Evolutionary conservation across 371 early-diverging fungal genomes (phyloP).

Genomic region (Paraphysoderma sedebokerense): DNA sequence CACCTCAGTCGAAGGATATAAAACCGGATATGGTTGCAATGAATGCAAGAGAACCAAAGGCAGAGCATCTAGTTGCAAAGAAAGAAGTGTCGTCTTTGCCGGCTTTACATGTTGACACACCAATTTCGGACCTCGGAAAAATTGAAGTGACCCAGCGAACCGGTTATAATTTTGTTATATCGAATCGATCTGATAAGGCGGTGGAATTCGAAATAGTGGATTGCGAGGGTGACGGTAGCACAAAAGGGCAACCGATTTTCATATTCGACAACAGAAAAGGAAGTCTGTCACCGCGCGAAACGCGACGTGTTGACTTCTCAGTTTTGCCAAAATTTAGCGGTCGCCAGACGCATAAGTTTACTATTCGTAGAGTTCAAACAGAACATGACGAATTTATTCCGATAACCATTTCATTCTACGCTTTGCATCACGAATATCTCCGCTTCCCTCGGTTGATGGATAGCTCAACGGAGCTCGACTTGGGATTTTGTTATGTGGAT

Average conservation of each 20-base stretch:
- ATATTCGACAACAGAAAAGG: constrained; percentile 10
- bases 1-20: too few relatives aligned
- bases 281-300: constrained; percentile 27
- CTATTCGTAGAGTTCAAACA: constrained; percentile 17
- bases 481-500: constrained; percentile 69
- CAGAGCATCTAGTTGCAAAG: too few relatives aligned
- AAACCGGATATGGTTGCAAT: too few relatives aligned
- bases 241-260: too few relatives aligned
- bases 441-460: constrained; percentile 41
- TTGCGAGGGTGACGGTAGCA: constrained; percentile 3
- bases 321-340: constrained; percentile 30
- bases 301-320: constrained; percentile 35
- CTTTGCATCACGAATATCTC: constrained; percentile 34
- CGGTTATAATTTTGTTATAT: too few relatives aligned
- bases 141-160: constrained; percentile 38
- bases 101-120: too few relatives aligned
- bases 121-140: constrained; percentile 34
- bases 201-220: constrained; percentile 18
- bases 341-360: constrained; percentile 30
- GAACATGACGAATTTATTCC: too few relatives aligned
- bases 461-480: constrained; percentile 40
- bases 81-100: too few relatives aligned
- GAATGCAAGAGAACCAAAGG: too few relatives aligned
- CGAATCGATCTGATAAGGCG: constrained; percentile 21
- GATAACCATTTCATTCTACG: constrained; percentile 39